Conservation (phyloP, 228 moss, liverwort and hornwort genomes). For the Sphagnum fallax region DNA sequence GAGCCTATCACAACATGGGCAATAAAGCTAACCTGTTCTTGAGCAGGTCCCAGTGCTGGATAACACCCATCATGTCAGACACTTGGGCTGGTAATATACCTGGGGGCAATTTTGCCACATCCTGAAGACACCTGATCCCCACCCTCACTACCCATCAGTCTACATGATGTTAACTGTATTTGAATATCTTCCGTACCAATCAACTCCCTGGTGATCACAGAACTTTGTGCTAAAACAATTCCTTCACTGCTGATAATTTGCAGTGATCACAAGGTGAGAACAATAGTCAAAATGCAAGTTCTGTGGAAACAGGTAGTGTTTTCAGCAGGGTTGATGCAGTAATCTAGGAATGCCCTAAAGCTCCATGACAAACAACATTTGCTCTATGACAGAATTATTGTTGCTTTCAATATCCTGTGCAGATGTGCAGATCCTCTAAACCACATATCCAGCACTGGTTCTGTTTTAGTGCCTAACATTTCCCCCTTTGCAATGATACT, state of each 20-base stretch:
- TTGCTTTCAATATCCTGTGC: too few relatives aligned
- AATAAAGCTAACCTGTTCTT: conserved; percentile 42
- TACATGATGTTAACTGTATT: neutral
- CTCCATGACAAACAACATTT: too few relatives aligned
- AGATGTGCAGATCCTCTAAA: too few relatives aligned
- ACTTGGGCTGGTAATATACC: conserved; percentile 17
- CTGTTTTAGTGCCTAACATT: too few relatives aligned
- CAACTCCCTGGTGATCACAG: neutral
- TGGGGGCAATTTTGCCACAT: conserved; percentile 22
- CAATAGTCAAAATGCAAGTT: too few relatives aligned
- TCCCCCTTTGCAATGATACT: too few relatives aligned
- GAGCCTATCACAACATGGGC: neutral
- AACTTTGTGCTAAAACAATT: neutral
- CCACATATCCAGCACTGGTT: too few relatives aligned
- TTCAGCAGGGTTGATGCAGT: neutral
- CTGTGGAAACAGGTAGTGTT: neutral
- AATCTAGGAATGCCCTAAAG: too few relatives aligned
- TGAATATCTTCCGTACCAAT: neutral
- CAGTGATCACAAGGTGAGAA: too few relatives aligned
- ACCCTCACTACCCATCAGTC: conserved; percentile 5
- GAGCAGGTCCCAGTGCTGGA: conserved; percentile 56
- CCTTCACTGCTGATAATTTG: too few relatives aligned
- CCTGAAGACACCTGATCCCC: conserved; percentile 60
- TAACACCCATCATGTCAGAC: conserved; percentile 64
- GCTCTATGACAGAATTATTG: too few relatives aligned